Conservation (phyloP, 2,329 filamentous ascomycete species). For the Arachnomyces sp. region DNA sequence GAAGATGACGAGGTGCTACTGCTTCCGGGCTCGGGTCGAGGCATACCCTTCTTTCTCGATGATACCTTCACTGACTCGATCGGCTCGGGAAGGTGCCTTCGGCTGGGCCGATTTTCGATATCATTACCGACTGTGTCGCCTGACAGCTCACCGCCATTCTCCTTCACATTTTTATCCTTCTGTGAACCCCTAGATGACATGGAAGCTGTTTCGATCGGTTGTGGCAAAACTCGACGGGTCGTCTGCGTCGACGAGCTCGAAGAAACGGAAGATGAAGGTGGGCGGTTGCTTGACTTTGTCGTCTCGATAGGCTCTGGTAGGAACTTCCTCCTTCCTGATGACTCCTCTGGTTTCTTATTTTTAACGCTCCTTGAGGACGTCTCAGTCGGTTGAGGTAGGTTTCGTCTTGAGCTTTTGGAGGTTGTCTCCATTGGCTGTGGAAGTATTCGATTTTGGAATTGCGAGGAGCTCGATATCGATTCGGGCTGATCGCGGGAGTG, state of each 20-base stretch:
- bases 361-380: constrained; percentile 34
- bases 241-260: constrained; percentile 23
- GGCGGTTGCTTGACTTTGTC: constrained; percentile 10
- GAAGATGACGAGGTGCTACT: too few relatives aligned
- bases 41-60: constrained; percentile 15
- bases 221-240: constrained; percentile 56
- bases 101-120: background rate
- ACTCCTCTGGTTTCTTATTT: constrained; percentile 16
- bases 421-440: constrained; percentile 1
- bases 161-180: too few relatives aligned
- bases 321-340: constrained; percentile 15
- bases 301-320: constrained; percentile 23
- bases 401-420: constrained; percentile 18
- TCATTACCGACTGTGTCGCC: constrained; percentile 3
- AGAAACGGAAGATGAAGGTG: constrained; percentile 9
- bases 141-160: too few relatives aligned
- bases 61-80: constrained; percentile 8
- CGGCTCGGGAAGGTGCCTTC: constrained; percentile 5
- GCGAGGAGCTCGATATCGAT: too few relatives aligned
- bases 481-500: too few relatives aligned
- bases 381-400: constrained; percentile 38
- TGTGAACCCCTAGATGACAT: constrained; percentile 36
- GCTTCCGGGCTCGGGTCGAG: constrained; percentile 3
- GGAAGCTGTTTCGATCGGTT: constrained; percentile 61
- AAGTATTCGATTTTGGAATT: background rate